Percentiles rank a stretch among this genome's conserved stretches.
phyloP scores from a whole-genome alignment of 2,329 filamentous ascomycete species.

The Trichoderma sp. region DNA sequence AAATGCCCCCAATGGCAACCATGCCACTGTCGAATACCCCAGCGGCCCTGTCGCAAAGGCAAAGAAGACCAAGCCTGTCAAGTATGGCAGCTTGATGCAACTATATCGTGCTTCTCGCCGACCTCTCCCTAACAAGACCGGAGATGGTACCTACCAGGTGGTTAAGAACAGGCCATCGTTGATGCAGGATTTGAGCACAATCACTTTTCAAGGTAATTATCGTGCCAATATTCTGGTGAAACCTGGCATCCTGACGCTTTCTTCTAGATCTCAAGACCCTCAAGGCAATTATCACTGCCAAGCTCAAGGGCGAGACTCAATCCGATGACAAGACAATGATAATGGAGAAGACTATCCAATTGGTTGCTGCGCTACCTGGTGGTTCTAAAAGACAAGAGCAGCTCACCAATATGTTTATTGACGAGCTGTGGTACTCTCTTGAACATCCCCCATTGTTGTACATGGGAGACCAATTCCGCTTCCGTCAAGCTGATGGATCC shows the following conservation, averaged over 20 bases:
- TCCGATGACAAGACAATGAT: conserved; percentile 74
- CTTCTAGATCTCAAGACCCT: conserved; percentile 60
- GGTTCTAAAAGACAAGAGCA: conserved; percentile 59
- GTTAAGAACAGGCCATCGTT: conserved; percentile 50
- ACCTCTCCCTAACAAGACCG: conserved; percentile 62
- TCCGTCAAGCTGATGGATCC: conserved; percentile 67
- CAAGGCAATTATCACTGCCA: conserved; percentile 56
- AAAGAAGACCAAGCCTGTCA: conserved; percentile 18
- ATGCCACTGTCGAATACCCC: conserved; percentile 21
- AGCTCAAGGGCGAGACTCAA: conserved; percentile 60
- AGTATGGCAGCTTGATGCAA: conserved; percentile 30
- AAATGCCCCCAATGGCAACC: conserved; percentile 24
- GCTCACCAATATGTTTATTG: conserved; percentile 66
- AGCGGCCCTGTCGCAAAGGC: conserved; percentile 13
- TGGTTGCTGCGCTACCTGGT: conserved; percentile 63
- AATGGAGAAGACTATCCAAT: conserved; percentile 70
- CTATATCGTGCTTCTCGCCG: conserved; percentile 49
- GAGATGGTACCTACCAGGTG: conserved; percentile 58
- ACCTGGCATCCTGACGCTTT: conserved; percentile 22
- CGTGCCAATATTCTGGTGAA: background rate
- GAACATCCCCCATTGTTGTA: conserved; percentile 70
- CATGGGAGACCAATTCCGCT: conserved; percentile 59
- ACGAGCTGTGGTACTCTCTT: conserved; percentile 67
- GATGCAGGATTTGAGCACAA: conserved; percentile 54
- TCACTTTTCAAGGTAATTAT: conserved; percentile 46